Conservation (phyloP, 257 asterid species). For the Solanum peruvianum region DNA sequence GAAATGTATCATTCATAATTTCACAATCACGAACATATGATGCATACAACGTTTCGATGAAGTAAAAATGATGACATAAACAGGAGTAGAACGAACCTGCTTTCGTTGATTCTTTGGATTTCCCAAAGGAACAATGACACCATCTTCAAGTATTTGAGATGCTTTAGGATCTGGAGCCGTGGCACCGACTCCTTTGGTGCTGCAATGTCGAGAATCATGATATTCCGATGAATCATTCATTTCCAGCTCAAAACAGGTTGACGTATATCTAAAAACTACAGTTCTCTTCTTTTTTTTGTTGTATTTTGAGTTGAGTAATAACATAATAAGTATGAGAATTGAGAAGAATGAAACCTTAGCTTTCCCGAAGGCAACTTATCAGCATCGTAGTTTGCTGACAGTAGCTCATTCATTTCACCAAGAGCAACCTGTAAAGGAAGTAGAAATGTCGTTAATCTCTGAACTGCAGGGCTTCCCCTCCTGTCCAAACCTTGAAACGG, state of each 20-base stretch:
- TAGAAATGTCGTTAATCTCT: background rate
- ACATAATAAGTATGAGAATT: background rate
- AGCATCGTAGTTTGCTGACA: constrained; percentile 41
- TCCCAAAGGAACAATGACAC: constrained; percentile 75
- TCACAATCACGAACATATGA: background rate
- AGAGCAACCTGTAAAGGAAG: constrained; percentile 64
- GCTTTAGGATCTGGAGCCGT: constrained; percentile 64
- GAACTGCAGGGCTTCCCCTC: background rate
- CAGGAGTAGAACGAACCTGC: constrained; percentile 21
- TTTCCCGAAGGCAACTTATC: constrained; percentile 76
- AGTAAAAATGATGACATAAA: background rate
- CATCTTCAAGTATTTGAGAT: constrained; percentile 56
- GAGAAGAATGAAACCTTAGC: constrained; percentile 46
- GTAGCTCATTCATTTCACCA: constrained; percentile 89
- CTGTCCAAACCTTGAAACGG: background rate
- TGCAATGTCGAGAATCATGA: constrained; percentile 6
- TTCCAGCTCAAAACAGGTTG: background rate
- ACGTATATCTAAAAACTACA: background rate
- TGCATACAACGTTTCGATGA: background rate
- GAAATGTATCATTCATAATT: background rate
- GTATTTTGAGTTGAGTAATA: background rate
- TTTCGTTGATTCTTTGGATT: constrained; percentile 51
- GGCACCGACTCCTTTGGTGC: constrained; percentile 94
- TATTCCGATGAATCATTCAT: background rate
- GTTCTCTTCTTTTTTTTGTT: background rate